Conservation (phyloP, 306 rosid genomes). For the Fragaria ananassa region DNA sequence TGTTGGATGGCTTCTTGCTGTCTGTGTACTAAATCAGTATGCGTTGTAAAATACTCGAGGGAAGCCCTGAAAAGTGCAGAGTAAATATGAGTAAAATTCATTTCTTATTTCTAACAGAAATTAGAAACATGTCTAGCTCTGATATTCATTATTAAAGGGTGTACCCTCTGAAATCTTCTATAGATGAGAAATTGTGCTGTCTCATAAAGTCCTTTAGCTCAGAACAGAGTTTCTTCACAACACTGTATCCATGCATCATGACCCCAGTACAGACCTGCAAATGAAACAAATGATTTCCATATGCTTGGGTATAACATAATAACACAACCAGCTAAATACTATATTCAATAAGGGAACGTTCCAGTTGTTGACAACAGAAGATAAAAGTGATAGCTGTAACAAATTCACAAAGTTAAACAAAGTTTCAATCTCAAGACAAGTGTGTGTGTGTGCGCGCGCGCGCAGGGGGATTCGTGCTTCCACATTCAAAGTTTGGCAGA, state of each 20-base stretch:
- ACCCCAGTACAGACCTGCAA: slow-evolving; percentile 94
- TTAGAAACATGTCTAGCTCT: neutral
- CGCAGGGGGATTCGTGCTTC: too few relatives aligned
- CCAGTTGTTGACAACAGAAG: neutral
- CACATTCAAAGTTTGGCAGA: too few relatives aligned
- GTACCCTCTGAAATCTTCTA: slow-evolving; percentile 96
- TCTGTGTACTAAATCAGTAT: slow-evolving; percentile 78
- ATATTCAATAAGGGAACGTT: neutral
- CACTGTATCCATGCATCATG: slow-evolving; percentile 97
- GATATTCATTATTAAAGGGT: neutral
- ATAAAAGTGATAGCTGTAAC: neutral
- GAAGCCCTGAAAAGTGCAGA: slow-evolving; percentile 47
- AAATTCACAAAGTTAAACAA: neutral
- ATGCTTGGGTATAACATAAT: neutral
- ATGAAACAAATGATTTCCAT: slow-evolving; percentile 8
- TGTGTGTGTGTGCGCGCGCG: too few relatives aligned
- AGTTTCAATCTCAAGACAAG: neutral
- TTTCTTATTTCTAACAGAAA: neutral
- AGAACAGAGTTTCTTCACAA: slow-evolving; percentile 74
- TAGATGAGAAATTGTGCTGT: slow-evolving; percentile 70
- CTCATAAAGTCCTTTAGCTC: slow-evolving; percentile 92
- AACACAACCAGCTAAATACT: neutral
- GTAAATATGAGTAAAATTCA: neutral
- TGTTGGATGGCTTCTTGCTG: slow-evolving; percentile 81
- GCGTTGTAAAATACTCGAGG: slow-evolving; percentile 81